Evolutionary conservation across 139 green algal genomes (phyloP), one percentile per base, ranked within the genome.

Genomic region (Chlamydomonas sp.): DNA sequence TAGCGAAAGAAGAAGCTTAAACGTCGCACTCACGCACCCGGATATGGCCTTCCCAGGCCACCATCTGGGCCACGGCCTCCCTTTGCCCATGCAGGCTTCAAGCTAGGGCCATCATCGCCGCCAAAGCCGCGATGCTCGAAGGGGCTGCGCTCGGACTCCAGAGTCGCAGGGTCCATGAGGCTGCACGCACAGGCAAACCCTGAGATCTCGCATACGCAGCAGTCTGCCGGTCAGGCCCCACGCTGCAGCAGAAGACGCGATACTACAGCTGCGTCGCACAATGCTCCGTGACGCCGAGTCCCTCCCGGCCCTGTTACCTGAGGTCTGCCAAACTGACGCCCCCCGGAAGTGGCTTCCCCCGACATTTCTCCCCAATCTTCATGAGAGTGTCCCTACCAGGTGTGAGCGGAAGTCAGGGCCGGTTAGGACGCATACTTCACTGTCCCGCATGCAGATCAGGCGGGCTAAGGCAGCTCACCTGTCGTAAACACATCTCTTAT

Each of bases 121-220:
- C 71, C 82, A 12, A 75, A 58, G 63, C 83, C 80, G 73, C n/a
- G 79, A 3, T 73, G 61, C 49, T 87, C 83, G 61, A 87, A 73
- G 1, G 62, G 18, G 31, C 31, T 49, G 20, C 73, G 15, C 16
- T 87, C 83, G 4, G 83, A 63, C 9, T 87, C 83, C 8, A 73
- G 1, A 8, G 83, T 87, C 31, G 83, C 83, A 3, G 83, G 83
- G 83, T 87, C 83, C 62, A 87, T 87, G 69, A 87, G 83, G 15
- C 83, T 87, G 82, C 61, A 16, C 68, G 68, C 67, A 74, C 63
- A 31, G 69, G 15, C 14, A 49, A n/a, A 60, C 60, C n/a, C 12
- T 20, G 6, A 78, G 20, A 15, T 69, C 31, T 49, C 31, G 31
- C 31, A 49, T 49, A 49, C 31, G 31, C 31, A 49, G 31, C 31